These are phyloP conservation scores for Tagetes erecta DNA, from an alignment of 129 eudicot genomes.

Conservation along the genomic window DNA sequence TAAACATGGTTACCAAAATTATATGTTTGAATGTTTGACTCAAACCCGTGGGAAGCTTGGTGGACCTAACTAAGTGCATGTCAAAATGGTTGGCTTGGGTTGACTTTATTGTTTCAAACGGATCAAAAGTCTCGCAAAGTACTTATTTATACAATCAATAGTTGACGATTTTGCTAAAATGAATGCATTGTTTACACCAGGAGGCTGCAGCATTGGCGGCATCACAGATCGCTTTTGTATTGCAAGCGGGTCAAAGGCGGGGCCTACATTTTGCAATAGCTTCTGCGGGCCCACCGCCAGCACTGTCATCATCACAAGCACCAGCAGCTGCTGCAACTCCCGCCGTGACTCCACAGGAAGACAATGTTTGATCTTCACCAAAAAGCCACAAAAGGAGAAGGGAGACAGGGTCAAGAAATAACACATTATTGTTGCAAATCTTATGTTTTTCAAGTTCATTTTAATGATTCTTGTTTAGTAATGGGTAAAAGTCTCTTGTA, in stretches of 20 bases:
- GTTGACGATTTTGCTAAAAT: slow-evolving; percentile 5
- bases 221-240: slow-evolving; percentile 56
- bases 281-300: slow-evolving; percentile 29
- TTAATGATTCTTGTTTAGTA: slow-evolving; percentile 11
- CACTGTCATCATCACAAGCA: slow-evolving; percentile 20
- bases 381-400: slow-evolving; percentile 20
- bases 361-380: slow-evolving; percentile 36
- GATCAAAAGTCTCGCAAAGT: background rate
- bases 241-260: slow-evolving; percentile 58
- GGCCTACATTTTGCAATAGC: slow-evolving; percentile 56
- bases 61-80: background rate
- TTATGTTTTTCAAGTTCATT: background rate
- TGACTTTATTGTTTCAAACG: background rate
- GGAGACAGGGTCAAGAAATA: slow-evolving; percentile 16
- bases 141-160: background rate
- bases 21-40: slow-evolving; percentile 2
- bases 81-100: background rate
- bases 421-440: slow-evolving; percentile 22
- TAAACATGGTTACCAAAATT: background rate
- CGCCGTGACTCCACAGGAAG: slow-evolving; percentile 40
- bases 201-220: slow-evolving; percentile 84
- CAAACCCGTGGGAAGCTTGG: background rate
- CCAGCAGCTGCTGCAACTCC: slow-evolving; percentile 43
- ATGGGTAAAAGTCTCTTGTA: slow-evolving; percentile 20
- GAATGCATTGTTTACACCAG: slow-evolving; percentile 36